Conservation (phyloP, 257 asterid species). For the Forsythia viridissima region DNA sequence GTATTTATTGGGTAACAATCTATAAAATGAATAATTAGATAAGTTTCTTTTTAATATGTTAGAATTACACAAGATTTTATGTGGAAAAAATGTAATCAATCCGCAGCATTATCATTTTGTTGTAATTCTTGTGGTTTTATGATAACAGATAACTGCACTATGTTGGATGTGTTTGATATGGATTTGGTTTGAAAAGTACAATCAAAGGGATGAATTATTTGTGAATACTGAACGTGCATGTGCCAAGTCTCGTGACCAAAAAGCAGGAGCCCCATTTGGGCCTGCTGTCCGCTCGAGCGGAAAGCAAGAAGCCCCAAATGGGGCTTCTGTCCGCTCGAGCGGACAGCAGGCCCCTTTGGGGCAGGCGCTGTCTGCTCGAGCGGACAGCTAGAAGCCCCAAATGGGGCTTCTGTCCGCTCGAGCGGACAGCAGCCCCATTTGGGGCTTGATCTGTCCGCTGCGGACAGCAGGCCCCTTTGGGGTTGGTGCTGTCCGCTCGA, state of each 20-base stretch:
- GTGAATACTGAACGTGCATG: not conserved
- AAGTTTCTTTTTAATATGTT: not conserved
- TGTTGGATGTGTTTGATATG: slow-evolving; percentile 9
- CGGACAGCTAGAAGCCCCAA: too few relatives aligned
- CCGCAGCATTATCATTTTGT: not conserved
- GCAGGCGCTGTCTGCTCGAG: too few relatives aligned
- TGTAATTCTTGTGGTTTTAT: slow-evolving; percentile 11
- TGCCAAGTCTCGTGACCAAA: not conserved
- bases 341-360: too few relatives aligned
- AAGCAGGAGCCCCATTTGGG: too few relatives aligned
- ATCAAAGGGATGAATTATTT: not conserved
- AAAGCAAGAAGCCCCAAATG: too few relatives aligned
- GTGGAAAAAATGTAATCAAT: not conserved
- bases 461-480: too few relatives aligned
- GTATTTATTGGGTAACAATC: not conserved
- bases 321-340: too few relatives aligned
- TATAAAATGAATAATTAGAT: not conserved
- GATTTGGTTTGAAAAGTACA: not conserved
- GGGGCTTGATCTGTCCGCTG: too few relatives aligned
- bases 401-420: too few relatives aligned
- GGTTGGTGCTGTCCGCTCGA: too few relatives aligned
- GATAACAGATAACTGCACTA: not conserved
- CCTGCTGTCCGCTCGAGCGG: too few relatives aligned
- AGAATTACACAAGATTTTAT: not conserved
- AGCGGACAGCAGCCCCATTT: too few relatives aligned